phyloP scores from a whole-genome alignment of 2,329 filamentous ascomycete species.

The Aspergillus tubingensis region DNA sequence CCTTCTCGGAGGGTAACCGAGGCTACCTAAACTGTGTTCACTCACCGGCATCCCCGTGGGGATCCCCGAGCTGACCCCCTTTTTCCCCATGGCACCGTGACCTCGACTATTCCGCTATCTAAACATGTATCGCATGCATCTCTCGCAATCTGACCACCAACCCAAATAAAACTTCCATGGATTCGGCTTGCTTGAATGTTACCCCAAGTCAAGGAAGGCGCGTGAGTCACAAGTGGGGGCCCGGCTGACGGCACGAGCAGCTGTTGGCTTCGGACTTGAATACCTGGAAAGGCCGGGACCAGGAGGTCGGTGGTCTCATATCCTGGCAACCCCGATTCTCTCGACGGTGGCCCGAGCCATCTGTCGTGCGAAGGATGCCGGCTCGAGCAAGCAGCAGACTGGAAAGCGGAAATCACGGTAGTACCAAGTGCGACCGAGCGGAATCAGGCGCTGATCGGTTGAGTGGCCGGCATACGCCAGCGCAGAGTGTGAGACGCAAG shows the following conservation, averaged over 20 bases:
- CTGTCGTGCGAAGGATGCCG: background rate
- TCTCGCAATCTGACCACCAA: background rate
- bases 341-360: background rate
- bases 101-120: background rate
- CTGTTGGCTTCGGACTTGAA: background rate
- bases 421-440: background rate
- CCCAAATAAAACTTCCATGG: background rate
- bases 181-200: background rate
- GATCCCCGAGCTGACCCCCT: background rate
- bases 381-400: background rate
- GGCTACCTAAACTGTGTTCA: background rate
- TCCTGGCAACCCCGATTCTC: background rate
- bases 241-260: background rate
- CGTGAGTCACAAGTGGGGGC: background rate
- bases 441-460: background rate
- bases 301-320: background rate
- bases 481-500: background rate
- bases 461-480: background rate
- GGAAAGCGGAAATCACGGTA: background rate
- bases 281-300: background rate
- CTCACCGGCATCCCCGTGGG: conserved; percentile 1
- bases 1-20: no score
- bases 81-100: background rate
- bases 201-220: background rate
- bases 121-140: background rate